A percentile compares a stretch with the other conserved stretches of the same genome.
These are phyloP conservation scores for Aureobasidium sp. DNA, from an alignment of 2,329 filamentous ascomycete genomes.

Conservation along the genomic window DNA sequence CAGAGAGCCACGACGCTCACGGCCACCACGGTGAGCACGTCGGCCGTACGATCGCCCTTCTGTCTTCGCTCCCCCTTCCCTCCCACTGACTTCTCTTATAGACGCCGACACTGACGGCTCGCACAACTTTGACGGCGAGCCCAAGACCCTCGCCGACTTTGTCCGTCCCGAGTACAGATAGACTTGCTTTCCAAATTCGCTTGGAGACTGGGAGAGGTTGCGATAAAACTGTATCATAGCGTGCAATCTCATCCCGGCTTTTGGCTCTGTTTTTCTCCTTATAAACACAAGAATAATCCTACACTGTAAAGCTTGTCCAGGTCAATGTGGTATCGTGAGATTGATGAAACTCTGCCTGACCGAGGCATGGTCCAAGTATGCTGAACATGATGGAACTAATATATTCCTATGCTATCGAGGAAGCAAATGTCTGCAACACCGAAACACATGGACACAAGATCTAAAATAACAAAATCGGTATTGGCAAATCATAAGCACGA, in stretches of 20 bases:
- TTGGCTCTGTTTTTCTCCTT: background rate
- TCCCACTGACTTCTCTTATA: background rate
- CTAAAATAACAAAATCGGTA: no score
- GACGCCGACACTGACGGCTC: conserved; percentile 37
- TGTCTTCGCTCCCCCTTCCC: background rate
- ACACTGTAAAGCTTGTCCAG: background rate
- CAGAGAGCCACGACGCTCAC: conserved; percentile 62
- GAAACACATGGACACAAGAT: no score
- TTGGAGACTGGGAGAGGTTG: background rate
- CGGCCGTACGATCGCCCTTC: background rate
- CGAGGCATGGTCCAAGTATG: no score
- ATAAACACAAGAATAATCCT: background rate
- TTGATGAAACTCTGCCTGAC: no score
- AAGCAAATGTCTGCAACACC: no score
- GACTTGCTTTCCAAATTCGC: conserved; percentile 3
- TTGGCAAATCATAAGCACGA: no score
- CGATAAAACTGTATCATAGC: conserved; percentile 6
- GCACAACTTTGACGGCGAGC: conserved; percentile 60
- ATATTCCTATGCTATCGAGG: no score
- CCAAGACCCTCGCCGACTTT: conserved; percentile 95
- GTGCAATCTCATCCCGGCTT: conserved; percentile 9
- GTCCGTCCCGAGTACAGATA: conserved; percentile 94
- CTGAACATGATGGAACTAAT: no score
- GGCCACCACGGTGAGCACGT: conserved; percentile 45
- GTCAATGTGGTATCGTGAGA: no score